These are phyloP conservation scores for Penicillium sclerotiorum DNA, from an alignment of 2,329 filamentous ascomycete genomes.

Conservation along the genomic window DNA sequence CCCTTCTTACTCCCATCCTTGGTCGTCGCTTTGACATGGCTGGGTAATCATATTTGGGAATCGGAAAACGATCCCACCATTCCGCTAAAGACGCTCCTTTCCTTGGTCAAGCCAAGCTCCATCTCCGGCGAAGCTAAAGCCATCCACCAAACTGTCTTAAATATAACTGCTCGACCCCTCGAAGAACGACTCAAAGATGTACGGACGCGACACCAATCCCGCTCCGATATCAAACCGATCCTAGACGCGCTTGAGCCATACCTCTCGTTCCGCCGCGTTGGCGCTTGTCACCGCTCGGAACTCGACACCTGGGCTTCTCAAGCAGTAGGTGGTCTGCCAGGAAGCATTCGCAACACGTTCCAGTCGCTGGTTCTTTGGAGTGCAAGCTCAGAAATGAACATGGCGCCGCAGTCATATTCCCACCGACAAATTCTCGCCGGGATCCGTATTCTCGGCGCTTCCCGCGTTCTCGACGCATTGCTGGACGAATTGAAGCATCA, in stretches of 20 bases:
- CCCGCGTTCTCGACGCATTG: slow-evolving; percentile 40
- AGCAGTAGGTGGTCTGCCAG: slow-evolving; percentile 49
- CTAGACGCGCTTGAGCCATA: slow-evolving; percentile 55
- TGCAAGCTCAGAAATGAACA: slow-evolving; percentile 51
- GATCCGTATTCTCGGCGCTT: slow-evolving; percentile 44
- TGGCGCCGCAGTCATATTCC: slow-evolving; percentile 58
- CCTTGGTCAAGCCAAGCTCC: slow-evolving; percentile 59
- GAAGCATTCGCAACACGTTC: slow-evolving; percentile 53
- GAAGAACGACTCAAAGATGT: slow-evolving; percentile 56
- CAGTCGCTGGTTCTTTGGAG: slow-evolving; percentile 59
- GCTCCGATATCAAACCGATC: slow-evolving; percentile 56
- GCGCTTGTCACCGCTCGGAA: slow-evolving; percentile 51
- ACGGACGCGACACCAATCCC: slow-evolving; percentile 51
- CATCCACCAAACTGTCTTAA: slow-evolving; percentile 63
- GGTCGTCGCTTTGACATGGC: slow-evolving; percentile 61
- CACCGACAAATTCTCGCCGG: slow-evolving; percentile 55
- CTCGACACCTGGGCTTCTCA: slow-evolving; percentile 56
- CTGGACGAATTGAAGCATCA: slow-evolving; percentile 49
- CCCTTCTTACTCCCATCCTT: slow-evolving; percentile 66
- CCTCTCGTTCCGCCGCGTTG: slow-evolving; percentile 53
- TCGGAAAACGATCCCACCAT: slow-evolving; percentile 53
- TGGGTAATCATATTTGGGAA: slow-evolving; percentile 59
- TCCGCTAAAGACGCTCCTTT: slow-evolving; percentile 57
- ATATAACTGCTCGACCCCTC: slow-evolving; percentile 56
- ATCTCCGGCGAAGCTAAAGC: slow-evolving; percentile 62